Evolutionary conservation across 2,329 filamentous ascomycete species (phyloP).

Genomic region (Diaporthe amygdali): DNA sequence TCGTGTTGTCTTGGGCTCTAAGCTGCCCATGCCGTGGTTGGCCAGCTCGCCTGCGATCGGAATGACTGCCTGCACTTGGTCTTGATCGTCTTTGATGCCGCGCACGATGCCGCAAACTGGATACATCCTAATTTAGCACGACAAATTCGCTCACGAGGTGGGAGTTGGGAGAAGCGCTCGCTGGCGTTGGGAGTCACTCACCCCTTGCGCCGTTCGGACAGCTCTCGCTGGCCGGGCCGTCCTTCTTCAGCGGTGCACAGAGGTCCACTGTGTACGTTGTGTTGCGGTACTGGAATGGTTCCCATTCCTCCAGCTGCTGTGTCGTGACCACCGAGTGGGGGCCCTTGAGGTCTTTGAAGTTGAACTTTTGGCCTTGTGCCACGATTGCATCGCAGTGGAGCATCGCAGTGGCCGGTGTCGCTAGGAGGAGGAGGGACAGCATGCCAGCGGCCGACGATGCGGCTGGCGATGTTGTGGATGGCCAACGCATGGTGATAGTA

Average conservation of each 20-base stretch:
- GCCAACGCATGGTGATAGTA: conserved; percentile 44
- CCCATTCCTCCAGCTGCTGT: conserved; percentile 40
- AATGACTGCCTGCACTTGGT: conserved; percentile 63
- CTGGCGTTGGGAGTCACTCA: conserved; percentile 40
- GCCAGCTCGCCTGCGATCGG: conserved; percentile 77
- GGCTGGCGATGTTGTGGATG: conserved; percentile 34
- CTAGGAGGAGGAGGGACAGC: conserved; percentile 38
- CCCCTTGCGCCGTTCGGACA: conserved; percentile 75
- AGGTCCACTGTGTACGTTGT: conserved; percentile 84
- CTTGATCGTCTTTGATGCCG: conserved; percentile 53
- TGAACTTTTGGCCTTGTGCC: conserved; percentile 64
- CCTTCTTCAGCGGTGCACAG: conserved; percentile 70
- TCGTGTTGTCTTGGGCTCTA: conserved; percentile 71
- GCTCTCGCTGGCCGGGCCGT: conserved; percentile 58
- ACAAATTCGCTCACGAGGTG: neutral
- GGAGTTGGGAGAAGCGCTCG: neutral
- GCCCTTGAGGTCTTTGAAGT: conserved; percentile 68
- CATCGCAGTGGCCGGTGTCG: conserved; percentile 48
- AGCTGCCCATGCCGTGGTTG: conserved; percentile 58
- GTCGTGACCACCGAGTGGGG: conserved; percentile 72
- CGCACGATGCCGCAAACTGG: conserved; percentile 78
- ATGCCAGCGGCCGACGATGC: conserved; percentile 42
- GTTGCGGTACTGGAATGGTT: conserved; percentile 64
- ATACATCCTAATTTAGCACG: neutral
- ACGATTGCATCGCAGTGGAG: conserved; percentile 68